phyloP scores from a whole-genome alignment of 78 protist species.

The Thecamonas trahens region DNA sequence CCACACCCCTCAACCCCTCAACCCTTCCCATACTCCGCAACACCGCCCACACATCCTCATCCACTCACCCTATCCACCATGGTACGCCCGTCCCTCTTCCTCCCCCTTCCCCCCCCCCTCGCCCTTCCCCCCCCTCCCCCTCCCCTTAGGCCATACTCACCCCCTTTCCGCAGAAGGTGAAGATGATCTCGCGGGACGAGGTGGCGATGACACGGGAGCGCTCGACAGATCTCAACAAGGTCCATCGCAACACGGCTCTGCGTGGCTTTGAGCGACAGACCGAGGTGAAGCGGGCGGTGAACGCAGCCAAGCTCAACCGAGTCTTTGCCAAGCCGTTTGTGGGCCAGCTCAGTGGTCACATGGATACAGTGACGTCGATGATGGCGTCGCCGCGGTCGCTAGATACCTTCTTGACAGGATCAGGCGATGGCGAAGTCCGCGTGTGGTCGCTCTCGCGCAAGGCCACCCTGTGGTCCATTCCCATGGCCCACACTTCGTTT shows the following conservation, averaged over 20 bases:
- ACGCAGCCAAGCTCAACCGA: constrained; percentile 79
- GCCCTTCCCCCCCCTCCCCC: neutral
- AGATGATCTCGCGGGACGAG: constrained; percentile 55
- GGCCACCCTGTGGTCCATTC: too few species aligned
- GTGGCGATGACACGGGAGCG: constrained; percentile 36
- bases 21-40: too few species aligned
- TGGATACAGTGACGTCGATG: constrained; percentile 58
- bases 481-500: constrained; percentile 66
- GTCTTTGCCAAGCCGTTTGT: constrained; percentile 91
- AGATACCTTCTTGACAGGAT: constrained; percentile 19
- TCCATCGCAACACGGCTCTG: constrained; percentile 60
- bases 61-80: too few species aligned
- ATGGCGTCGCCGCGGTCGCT: constrained; percentile 5
- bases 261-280: constrained; percentile 81
- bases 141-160: neutral
- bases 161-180: constrained; percentile 72
- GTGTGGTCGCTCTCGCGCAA: constrained; percentile 26
- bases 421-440: constrained; percentile 33
- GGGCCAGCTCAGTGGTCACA: constrained; percentile 66
- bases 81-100: too few species aligned
- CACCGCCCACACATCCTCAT: too few species aligned
- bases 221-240: constrained; percentile 27
- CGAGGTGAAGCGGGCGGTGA: constrained; percentile 63
- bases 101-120: neutral
- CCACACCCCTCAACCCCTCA: too few species aligned